Evolutionary conservation across 352 stramenopile species (phyloP), one percentile per base, ranked within the genome.

Genomic region (Peronospora farinosa): DNA sequence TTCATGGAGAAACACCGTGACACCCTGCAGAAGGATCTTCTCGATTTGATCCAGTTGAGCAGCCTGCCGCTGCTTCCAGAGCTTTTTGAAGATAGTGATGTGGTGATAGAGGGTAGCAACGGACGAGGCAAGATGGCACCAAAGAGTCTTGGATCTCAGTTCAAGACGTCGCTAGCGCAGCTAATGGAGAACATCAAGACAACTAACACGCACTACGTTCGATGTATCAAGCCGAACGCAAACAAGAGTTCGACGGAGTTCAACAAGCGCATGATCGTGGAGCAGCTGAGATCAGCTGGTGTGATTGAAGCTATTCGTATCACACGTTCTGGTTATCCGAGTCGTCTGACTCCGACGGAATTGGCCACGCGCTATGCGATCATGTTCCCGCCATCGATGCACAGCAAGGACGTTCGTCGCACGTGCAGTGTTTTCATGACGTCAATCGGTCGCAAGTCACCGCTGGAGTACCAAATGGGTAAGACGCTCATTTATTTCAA

Each of bases 1-100:
- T 98, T 98, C 67, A 92, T 98, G 67, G 95, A 98, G 68, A 98
- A 98, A 67, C 97, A 98, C 60, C 88, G 90, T 40, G 90, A 98
- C 57, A 95, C 81, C 7, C 70, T 98, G 32, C 95, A 96, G 63
- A 97, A 97, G 48, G 94, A 98, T 47, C 67, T 98, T 42, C 85
- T 97, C 51, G 78, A 91, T 42, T 62, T 95, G 57, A 83, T 95
- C 28, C 74, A 90, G 54, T 64, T 79, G 11, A 94, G 84, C 47
- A 79, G 55, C 40, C 53, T 91, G 9, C 36, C 66, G 3, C 51
- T 94, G 43, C 55, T 94, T 8, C 69, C 81, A 1, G 67, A 81
- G 40, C 67, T 95, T 1, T 95, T 95, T 36, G 69, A 84, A 19
- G 72, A 86, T 36, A 72, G 47, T n/a, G 78, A 88, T 6, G 53